Evolutionary conservation across 2,329 filamentous ascomycete species (phyloP).

Genomic region (Paecilomyces variotii): DNA sequence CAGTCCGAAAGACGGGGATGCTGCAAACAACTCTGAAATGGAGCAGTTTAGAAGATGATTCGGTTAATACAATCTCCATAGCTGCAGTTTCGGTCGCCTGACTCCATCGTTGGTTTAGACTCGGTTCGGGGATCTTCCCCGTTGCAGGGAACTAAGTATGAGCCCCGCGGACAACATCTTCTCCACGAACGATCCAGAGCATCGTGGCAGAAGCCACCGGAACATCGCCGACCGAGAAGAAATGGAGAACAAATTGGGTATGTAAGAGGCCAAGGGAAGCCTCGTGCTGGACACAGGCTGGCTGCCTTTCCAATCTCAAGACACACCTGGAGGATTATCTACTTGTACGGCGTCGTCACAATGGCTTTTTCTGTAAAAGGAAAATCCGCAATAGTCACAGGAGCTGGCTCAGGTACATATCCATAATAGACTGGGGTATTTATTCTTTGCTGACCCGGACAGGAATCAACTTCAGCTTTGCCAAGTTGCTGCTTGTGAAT

Average conservation of each 20-base stretch:
- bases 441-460: background rate
- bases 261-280: background rate
- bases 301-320: background rate
- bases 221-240: background rate
- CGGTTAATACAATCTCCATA: background rate
- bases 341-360: background rate
- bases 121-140: background rate
- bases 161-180: background rate
- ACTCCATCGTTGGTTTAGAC: background rate
- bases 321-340: background rate
- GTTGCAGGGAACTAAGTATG: background rate
- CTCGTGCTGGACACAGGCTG: background rate
- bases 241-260: background rate
- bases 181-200: background rate
- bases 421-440: constrained; percentile 3
- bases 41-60: background rate
- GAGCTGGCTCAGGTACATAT: constrained; percentile 44
- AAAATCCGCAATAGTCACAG: constrained; percentile 47
- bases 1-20: background rate
- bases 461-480: constrained; percentile 42
- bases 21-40: background rate
- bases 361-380: constrained; percentile 36
- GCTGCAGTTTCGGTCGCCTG: background rate
- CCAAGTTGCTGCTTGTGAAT: constrained; percentile 34
- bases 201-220: background rate